Base-by-base conservation (phyloP, 1,284 basidiomycete genomes). In the Lentinus polychrous region DNA sequence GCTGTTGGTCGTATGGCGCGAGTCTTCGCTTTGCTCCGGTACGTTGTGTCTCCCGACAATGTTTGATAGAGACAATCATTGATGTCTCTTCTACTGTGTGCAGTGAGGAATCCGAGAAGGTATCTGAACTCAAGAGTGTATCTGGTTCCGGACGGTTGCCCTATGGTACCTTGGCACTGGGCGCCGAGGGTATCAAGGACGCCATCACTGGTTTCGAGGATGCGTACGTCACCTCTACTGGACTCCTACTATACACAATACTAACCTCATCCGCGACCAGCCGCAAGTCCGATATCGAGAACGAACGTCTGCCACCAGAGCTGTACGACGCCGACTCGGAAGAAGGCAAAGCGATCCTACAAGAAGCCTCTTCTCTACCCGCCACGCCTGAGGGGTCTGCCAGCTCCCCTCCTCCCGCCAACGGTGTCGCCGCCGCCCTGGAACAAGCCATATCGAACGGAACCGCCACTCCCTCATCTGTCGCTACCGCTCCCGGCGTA, bases 251-350 rank as follows among this genome's bases (percentile, higher is more conserved):
- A 48, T 24, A n/a, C n/a, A n/a, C n/a, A n/a, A n/a, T n/a, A n/a
- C n/a, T n/a, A n/a, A n/a, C n/a, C 23, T 17, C n/a, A 20, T 35
- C 40, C 11, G n/a, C 32, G 22, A 11, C 38, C 59, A 93, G 90
- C 18, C 91, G 95, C 56, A 95, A 94, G 71, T 94, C 91, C 36
- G 96, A 99, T 74, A 98, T 99, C 60, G 95, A 99, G 72, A 98
- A 99, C 71, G 95, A 99, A 70, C 86, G 92, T 40, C 73, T 97
- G 23, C 95, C 94, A 11, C 95, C 95, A 1, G 94, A 98, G 23
- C 79, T 99, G 20, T 89, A 94, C 63, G 94, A 98, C 62, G 89
- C 89, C 3, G 80, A 83, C 51, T 86, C 85, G 14, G 78, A 83
- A 54, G 85, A 86, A 66, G 86, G 82, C 46, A 80, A 76, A 56